phyloP scores from a whole-genome alignment of 1,284 basidiomycete species.

The Volvariella surrecta region DNA sequence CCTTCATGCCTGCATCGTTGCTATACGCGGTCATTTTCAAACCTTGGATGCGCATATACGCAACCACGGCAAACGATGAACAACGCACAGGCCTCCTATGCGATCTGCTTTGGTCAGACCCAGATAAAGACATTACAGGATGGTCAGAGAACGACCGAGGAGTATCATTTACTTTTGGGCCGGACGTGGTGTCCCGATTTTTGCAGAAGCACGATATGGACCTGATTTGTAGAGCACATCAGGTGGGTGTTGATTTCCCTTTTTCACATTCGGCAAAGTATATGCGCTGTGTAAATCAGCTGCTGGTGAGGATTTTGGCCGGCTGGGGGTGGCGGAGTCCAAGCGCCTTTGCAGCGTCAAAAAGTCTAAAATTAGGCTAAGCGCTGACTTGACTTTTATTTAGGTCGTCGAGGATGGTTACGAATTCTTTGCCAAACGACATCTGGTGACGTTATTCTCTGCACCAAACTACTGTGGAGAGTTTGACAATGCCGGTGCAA shows the following conservation, averaged over 20 bases:
- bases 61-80: too few species aligned
- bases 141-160: slow-evolving; percentile 99
- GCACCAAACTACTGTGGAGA: slow-evolving; percentile 98
- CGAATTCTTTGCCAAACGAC: slow-evolving; percentile 98
- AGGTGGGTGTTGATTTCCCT: slow-evolving; percentile 51
- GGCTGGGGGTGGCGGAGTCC: too few species aligned
- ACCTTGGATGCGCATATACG: too few species aligned
- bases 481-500: slow-evolving; percentile 98
- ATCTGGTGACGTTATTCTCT: slow-evolving; percentile 95
- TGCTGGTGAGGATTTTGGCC: too few species aligned
- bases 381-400: too few species aligned
- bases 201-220: slow-evolving; percentile 99
- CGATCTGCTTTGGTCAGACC: slow-evolving; percentile 98
- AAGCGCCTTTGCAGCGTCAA: neutral
- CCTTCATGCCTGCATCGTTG: too few species aligned
- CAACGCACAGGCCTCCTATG: slow-evolving; percentile 67
- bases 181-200: slow-evolving; percentile 96
- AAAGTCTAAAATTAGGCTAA: neutral
- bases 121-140: slow-evolving; percentile 98
- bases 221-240: slow-evolving; percentile 96
- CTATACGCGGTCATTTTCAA: too few species aligned
- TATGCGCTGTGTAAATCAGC: too few species aligned
- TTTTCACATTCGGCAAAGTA: too few species aligned
- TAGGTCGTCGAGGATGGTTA: slow-evolving; percentile 98
- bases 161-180: slow-evolving; percentile 97